Evolutionary conservation across 441 rosid species (phyloP).

Genomic region (Gossypium aridum): DNA sequence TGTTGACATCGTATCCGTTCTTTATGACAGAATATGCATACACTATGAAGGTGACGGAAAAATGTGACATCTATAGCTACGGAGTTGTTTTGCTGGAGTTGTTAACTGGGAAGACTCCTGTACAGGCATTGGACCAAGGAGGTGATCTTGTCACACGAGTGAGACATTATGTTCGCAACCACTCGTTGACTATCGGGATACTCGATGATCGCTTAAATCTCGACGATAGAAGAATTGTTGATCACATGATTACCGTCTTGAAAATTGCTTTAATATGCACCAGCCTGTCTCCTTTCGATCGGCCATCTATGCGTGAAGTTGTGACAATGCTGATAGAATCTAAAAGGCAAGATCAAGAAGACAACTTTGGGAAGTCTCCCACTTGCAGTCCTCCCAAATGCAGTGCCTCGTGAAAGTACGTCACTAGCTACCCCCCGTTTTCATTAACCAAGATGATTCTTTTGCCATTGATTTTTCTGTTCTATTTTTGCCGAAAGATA

Average conservation of each 20-base stretch:
- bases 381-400: conserved; percentile 35
- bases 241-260: conserved; percentile 72
- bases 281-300: conserved; percentile 55
- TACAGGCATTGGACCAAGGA: conserved; percentile 78
- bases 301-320: conserved; percentile 96
- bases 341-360: conserved; percentile 48
- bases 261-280: conserved; percentile 82
- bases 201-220: conserved; percentile 66
- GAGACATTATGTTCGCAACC: conserved; percentile 50
- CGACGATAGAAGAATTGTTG: conserved; percentile 43
- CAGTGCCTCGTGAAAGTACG: conserved; percentile 17
- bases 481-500: conserved; percentile 15
- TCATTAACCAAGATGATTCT: conserved; percentile 17
- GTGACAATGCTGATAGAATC: conserved; percentile 83
- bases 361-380: conserved; percentile 34
- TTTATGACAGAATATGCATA: conserved; percentile 75
- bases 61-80: conserved; percentile 91
- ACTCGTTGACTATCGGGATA: conserved; percentile 47
- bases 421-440: conserved; percentile 8
- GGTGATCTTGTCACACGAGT: conserved; percentile 82
- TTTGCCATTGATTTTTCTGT: conserved; percentile 17
- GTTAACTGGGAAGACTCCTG: conserved; percentile 81
- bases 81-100: conserved; percentile 87
- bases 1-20: not conserved
- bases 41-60: conserved; percentile 94